Conservation (phyloP, 495 filamentous ascomycete genomes). For the Neurospora pannonica region DNA sequence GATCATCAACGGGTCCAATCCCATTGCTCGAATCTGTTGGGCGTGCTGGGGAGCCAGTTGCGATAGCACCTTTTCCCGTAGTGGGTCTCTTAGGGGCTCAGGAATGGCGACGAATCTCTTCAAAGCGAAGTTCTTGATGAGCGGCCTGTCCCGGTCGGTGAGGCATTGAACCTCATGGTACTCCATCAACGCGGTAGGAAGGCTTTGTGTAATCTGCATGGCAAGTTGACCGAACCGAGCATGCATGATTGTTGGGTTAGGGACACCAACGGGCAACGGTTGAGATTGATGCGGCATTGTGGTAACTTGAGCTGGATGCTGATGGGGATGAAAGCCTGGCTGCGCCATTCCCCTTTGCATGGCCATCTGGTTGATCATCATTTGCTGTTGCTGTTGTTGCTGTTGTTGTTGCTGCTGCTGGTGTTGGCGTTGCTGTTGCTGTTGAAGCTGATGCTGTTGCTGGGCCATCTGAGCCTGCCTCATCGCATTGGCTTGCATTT, state of each 20-base stretch:
- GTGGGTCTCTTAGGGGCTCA: conserved; percentile 22
- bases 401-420: conserved; percentile 22
- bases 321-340: conserved; percentile 35
- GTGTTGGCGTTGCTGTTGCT: conserved; percentile 9
- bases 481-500: conserved; percentile 31
- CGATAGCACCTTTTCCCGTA: conserved; percentile 23
- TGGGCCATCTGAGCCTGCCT: conserved; percentile 30
- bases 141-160: conserved; percentile 16
- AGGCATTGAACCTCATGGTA: conserved; percentile 1
- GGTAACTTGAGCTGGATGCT: conserved; percentile 40
- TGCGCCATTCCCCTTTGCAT: conserved; percentile 28
- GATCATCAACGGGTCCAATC: conserved; percentile 30
- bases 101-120: conserved; percentile 14
- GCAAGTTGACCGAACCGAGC: conserved; percentile 2
- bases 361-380: conserved; percentile 39
- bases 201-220: not conserved
- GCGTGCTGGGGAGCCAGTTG: conserved; percentile 16
- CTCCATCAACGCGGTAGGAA: not conserved
- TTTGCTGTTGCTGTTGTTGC: conserved; percentile 23
- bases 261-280: conserved; percentile 25
- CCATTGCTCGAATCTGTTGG: conserved; percentile 21
- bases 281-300: conserved; percentile 32
- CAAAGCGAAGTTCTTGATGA: conserved; percentile 20
- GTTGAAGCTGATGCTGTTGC: conserved; percentile 18
- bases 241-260: conserved; percentile 18